phyloP scores from a whole-genome alignment of 768 basidiomycete species.

The Agrocybe praecox region DNA sequence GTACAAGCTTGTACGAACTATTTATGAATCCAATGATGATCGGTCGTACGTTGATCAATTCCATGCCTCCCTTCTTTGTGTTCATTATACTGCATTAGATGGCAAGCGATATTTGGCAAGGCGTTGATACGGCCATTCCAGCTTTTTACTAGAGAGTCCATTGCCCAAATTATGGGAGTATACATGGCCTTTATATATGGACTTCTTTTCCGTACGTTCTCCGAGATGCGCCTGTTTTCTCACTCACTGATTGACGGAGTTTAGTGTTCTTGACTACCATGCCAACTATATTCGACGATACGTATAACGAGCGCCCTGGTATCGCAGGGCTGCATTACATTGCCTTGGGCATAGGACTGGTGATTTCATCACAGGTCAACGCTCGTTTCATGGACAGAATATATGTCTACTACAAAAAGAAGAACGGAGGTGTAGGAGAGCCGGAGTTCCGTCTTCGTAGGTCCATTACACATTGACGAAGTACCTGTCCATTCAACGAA shows the following conservation, averaged over 20 bases:
- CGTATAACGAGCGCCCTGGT: slow-evolving; percentile 57
- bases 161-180: slow-evolving; percentile 67
- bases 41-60: neutral
- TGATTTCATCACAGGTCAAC: slow-evolving; percentile 52
- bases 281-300: slow-evolving; percentile 53
- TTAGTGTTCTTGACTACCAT: slow-evolving; percentile 71
- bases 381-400: slow-evolving; percentile 57
- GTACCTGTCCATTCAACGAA: neutral
- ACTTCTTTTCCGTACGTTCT: slow-evolving; percentile 46
- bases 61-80: neutral
- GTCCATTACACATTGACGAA: slow-evolving; percentile 17
- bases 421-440: slow-evolving; percentile 45
- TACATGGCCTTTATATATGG: slow-evolving; percentile 78
- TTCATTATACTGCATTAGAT: slow-evolving; percentile 34
- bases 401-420: slow-evolving; percentile 50
- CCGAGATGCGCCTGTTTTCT: neutral
- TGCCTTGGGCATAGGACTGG: slow-evolving; percentile 66
- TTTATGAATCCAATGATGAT: neutral
- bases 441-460: slow-evolving; percentile 55
- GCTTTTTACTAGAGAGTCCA: slow-evolving; percentile 61
- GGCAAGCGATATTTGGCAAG: slow-evolving; percentile 50
- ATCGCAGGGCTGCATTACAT: slow-evolving; percentile 73
- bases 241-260: neutral
- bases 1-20: neutral
- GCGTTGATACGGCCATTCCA: slow-evolving; percentile 70